These are phyloP conservation scores for Sophora flavescens DNA, from an alignment of 306 rosid genomes.

Conservation along the genomic window DNA sequence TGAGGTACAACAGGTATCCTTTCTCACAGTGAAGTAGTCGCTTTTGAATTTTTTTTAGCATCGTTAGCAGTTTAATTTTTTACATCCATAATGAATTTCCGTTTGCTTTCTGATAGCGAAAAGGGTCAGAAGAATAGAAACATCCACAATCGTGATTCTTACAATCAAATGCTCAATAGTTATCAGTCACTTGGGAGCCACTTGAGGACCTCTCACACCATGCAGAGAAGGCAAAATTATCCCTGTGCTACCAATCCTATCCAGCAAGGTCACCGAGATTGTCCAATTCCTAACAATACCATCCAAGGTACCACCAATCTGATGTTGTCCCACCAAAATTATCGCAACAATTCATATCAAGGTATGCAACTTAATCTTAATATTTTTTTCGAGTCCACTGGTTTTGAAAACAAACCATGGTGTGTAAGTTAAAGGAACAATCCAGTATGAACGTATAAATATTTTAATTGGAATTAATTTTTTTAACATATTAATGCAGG, in stretches of 20 bases:
- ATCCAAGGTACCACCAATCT: background rate
- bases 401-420: too few relatives aligned
- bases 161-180: slow-evolving; percentile 20
- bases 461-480: slow-evolving; percentile 10
- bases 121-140: slow-evolving; percentile 7
- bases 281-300: slow-evolving; percentile 6
- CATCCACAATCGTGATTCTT: background rate
- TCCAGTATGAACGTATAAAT: background rate
- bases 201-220: too few relatives aligned
- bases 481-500: slow-evolving; percentile 30
- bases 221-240: too few relatives aligned
- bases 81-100: too few relatives aligned
- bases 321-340: background rate
- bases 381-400: too few relatives aligned
- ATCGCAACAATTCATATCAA: slow-evolving; percentile 24
- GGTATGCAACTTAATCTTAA: background rate
- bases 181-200: slow-evolving; percentile 39
- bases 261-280: background rate
- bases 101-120: too few relatives aligned
- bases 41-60: too few relatives aligned
- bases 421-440: background rate
- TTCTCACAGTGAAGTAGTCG: too few relatives aligned
- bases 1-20: too few relatives aligned
- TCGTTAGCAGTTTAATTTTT: too few relatives aligned
- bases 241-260: background rate